phyloP scores from a whole-genome alignment of 1,284 basidiomycete species.

The Erythrobasidium hasegawianum region DNA sequence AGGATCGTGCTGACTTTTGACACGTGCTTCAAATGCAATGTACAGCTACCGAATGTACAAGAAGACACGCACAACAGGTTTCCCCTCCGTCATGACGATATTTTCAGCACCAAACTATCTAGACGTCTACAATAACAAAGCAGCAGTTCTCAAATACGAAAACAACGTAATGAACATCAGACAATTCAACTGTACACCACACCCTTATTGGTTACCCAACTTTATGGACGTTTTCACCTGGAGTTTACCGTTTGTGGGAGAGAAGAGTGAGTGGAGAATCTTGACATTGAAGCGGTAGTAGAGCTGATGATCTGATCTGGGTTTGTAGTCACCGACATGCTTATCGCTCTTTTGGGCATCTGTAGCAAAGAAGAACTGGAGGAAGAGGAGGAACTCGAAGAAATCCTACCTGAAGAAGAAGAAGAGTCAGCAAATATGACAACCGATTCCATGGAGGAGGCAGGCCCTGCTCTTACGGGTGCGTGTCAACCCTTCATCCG shows the following conservation, averaged over 20 bases:
- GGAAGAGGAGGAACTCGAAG: slow-evolving; percentile 67
- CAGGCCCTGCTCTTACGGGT: not conserved
- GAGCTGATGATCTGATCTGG: slow-evolving; percentile 51
- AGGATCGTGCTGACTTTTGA: not conserved
- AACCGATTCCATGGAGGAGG: not conserved
- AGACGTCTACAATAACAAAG: slow-evolving; percentile 94
- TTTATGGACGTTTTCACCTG: slow-evolving; percentile 99
- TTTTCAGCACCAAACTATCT: slow-evolving; percentile 95
- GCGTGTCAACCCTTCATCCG: not conserved
- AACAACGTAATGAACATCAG: slow-evolving; percentile 92
- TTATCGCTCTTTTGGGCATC: slow-evolving; percentile 87
- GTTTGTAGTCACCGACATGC: slow-evolving; percentile 83
- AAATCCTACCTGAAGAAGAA: slow-evolving; percentile 29
- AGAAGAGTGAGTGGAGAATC: slow-evolving; percentile 68
- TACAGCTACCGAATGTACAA: slow-evolving; percentile 89
- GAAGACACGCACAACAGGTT: slow-evolving; percentile 85
- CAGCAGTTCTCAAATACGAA: slow-evolving; percentile 92
- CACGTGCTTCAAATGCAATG: not conserved
- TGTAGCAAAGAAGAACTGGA: slow-evolving; percentile 93
- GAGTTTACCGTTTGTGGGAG: slow-evolving; percentile 96
- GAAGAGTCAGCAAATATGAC: slow-evolving; percentile 16
- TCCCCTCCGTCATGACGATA: slow-evolving; percentile 93
- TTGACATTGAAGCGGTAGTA: too few relatives aligned
- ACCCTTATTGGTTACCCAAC: slow-evolving; percentile 95
- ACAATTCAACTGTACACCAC: slow-evolving; percentile 92